A percentile compares a stretch with the other conserved stretches of the same genome.
Conservation (phyloP, 2,329 filamentous ascomycete species). For the Daldinia sp. region DNA sequence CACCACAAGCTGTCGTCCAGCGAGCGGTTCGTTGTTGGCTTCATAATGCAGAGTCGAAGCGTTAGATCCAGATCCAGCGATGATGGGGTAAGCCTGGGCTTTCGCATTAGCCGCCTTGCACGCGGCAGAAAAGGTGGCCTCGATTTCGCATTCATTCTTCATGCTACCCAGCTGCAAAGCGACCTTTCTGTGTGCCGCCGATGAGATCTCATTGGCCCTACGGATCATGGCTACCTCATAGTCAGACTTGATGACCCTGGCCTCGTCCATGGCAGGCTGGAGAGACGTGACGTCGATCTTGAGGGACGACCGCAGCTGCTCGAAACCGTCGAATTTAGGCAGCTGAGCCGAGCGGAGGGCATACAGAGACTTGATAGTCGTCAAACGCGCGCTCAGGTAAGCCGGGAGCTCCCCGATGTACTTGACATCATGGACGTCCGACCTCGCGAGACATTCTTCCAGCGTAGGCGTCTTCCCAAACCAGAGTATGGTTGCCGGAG, state of each 20-base stretch:
- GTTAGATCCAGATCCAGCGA: slow-evolving; percentile 85
- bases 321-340: slow-evolving; percentile 50
- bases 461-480: slow-evolving; percentile 70
- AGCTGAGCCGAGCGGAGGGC: slow-evolving; percentile 61
- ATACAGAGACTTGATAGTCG: slow-evolving; percentile 58
- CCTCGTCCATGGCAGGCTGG: slow-evolving; percentile 79
- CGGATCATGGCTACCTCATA: slow-evolving; percentile 87
- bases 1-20: slow-evolving; percentile 78
- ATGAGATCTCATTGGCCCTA: slow-evolving; percentile 83
- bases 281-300: slow-evolving; percentile 66
- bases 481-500: slow-evolving; percentile 72
- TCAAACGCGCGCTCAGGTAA: slow-evolving; percentile 64
- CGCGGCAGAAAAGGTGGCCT: slow-evolving; percentile 79
- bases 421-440: slow-evolving; percentile 78
- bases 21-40: slow-evolving; percentile 79
- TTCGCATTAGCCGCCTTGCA: slow-evolving; percentile 81
- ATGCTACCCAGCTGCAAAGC: slow-evolving; percentile 72
- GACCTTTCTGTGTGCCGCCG: slow-evolving; percentile 79
- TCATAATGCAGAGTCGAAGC: slow-evolving; percentile 89
- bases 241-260: slow-evolving; percentile 84
- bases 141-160: slow-evolving; percentile 83
- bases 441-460: slow-evolving; percentile 70
- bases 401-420: slow-evolving; percentile 63
- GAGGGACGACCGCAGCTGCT: slow-evolving; percentile 48
- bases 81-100: slow-evolving; percentile 87